phyloP scores from a whole-genome alignment of 2,329 filamentous ascomycete species.

The Esteya vermicola region DNA sequence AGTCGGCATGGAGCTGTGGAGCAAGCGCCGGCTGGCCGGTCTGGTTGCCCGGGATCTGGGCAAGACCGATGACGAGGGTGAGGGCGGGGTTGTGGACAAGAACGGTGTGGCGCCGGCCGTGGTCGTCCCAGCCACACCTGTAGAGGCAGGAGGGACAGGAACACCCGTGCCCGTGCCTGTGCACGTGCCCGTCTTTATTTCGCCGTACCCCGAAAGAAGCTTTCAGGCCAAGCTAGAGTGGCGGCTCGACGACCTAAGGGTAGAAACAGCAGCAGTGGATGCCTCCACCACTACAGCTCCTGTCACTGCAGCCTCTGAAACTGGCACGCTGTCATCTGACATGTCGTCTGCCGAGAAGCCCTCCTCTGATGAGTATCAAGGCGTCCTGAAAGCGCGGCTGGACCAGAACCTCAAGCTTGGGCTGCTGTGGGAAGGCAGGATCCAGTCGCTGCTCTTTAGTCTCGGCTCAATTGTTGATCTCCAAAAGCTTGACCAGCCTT shows the following conservation, averaged over 20 bases:
- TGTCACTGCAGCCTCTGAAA: slow-evolving; percentile 16
- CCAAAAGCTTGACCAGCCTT: slow-evolving; percentile 59
- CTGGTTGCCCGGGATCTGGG: slow-evolving; percentile 20
- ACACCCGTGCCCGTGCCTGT: too few species aligned
- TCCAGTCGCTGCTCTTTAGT: slow-evolving; percentile 87
- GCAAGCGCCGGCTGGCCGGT: slow-evolving; percentile 36
- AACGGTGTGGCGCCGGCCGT: too few species aligned
- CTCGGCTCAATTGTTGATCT: slow-evolving; percentile 77
- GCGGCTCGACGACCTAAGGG: slow-evolving; percentile 22
- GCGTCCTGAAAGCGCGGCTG: slow-evolving; percentile 78
- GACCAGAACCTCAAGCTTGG: slow-evolving; percentile 81
- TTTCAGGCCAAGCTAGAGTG: slow-evolving; percentile 36
- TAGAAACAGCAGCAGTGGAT: neutral
- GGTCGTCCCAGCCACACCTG: too few species aligned
- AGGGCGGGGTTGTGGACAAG: neutral
- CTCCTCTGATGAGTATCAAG: slow-evolving; percentile 55
- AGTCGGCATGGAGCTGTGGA: slow-evolving; percentile 87
- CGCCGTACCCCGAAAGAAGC: slow-evolving; percentile 17
- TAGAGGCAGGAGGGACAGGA: too few species aligned
- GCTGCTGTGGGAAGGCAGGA: slow-evolving; percentile 79
- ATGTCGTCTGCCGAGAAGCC: slow-evolving; percentile 11
- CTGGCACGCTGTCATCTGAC: slow-evolving; percentile 4
- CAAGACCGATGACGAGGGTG: neutral
- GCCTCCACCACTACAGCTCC: neutral
- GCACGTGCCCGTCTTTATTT: neutral